phyloP scores from a whole-genome alignment of 257 asterid genomes.

The Cruciata laevipes region DNA sequence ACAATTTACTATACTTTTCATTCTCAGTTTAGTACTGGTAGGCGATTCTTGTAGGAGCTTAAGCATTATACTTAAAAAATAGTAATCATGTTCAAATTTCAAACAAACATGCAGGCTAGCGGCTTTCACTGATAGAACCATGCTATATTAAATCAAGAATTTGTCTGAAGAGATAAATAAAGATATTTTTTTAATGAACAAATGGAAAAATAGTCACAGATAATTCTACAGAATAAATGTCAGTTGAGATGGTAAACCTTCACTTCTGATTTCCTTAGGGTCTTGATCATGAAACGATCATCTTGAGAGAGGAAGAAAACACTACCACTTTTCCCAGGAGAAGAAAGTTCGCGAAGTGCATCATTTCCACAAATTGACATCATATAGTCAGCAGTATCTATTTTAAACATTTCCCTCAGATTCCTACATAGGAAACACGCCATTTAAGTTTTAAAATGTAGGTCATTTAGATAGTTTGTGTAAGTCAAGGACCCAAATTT shows the following conservation, averaged over 20 bases:
- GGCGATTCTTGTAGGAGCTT: background rate
- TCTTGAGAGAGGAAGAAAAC: slow-evolving; percentile 93
- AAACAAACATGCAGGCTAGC: background rate
- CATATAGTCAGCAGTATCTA: slow-evolving; percentile 98
- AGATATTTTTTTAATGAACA: background rate
- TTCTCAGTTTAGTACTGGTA: background rate
- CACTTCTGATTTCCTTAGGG: slow-evolving; percentile 91
- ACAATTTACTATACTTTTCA: background rate
- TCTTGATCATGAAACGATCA: slow-evolving; percentile 95
- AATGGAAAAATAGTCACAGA: background rate
- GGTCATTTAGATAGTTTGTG: background rate
- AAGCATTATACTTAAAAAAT: background rate
- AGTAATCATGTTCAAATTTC: background rate
- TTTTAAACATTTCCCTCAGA: slow-evolving; percentile 90
- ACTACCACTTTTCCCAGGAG: slow-evolving; percentile 99
- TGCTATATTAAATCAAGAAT: slow-evolving; percentile 2
- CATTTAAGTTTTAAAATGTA: slow-evolving; percentile 13
- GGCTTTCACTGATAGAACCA: background rate
- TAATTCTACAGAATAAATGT: slow-evolving; percentile 15
- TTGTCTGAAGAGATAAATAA: background rate
- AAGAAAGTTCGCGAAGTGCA: slow-evolving; percentile 91
- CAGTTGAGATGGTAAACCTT: slow-evolving; percentile 49
- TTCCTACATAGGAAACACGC: slow-evolving; percentile 39
- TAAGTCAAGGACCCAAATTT: background rate
- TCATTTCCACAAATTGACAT: slow-evolving; percentile 97